These are phyloP conservation scores for Didymellaceae sp. DNA, from an alignment of 2,329 filamentous ascomycete genomes.

Conservation along the genomic window DNA sequence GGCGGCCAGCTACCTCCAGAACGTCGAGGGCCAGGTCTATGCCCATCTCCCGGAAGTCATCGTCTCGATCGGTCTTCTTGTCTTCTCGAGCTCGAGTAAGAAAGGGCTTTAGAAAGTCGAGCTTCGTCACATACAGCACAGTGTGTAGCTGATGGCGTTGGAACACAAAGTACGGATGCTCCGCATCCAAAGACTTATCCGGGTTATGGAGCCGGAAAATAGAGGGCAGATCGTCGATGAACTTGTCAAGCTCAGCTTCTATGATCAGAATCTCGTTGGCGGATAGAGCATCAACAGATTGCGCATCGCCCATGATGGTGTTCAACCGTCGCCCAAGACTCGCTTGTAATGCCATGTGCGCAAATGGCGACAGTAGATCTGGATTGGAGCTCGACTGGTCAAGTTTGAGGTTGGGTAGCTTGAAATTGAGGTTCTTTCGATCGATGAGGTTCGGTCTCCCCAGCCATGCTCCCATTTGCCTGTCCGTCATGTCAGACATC, in stretches of 20 bases:
- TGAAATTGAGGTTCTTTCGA: constrained; percentile 48
- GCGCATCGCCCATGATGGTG: constrained; percentile 28
- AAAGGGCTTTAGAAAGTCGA: constrained; percentile 56
- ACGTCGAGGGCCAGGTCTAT: constrained; percentile 55
- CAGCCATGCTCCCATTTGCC: constrained; percentile 54
- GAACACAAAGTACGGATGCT: constrained; percentile 53
- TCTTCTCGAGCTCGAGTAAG: constrained; percentile 49
- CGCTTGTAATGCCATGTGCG: constrained; percentile 53
- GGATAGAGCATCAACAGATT: constrained; percentile 23
- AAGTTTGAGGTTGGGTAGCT: constrained; percentile 51
- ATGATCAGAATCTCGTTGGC: constrained; percentile 30
- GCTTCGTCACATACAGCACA: constrained; percentile 54
- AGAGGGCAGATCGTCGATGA: constrained; percentile 54
- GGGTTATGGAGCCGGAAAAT: constrained; percentile 50
- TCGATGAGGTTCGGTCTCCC: constrained; percentile 55
- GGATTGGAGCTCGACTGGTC: constrained; percentile 42
- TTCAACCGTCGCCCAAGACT: constrained; percentile 46
- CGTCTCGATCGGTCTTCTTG: constrained; percentile 41
- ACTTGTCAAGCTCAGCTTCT: constrained; percentile 51
- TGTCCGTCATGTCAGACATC: constrained; percentile 3
- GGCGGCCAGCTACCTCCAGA: constrained; percentile 49
- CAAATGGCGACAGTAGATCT: constrained; percentile 53
- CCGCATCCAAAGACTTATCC: constrained; percentile 52
- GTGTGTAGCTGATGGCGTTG: constrained; percentile 57
- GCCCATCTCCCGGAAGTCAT: constrained; percentile 51